Evolutionary conservation across 2,329 filamentous ascomycete genomes (phyloP).

Genomic region (Fusarium euwallaceae): DNA sequence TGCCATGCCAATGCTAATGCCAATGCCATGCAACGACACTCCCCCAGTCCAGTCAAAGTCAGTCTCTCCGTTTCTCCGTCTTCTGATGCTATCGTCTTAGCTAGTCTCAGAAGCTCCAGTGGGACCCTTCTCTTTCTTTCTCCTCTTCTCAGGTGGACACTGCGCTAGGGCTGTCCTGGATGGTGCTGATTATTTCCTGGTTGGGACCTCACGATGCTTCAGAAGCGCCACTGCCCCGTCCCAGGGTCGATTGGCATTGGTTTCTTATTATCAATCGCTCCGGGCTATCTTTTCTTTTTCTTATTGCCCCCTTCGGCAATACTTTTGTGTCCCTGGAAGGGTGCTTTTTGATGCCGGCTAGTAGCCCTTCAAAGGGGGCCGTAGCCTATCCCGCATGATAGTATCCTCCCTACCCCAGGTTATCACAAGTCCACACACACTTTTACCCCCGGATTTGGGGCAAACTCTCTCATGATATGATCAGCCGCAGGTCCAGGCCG

Average conservation of each 20-base stretch:
- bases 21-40: constrained; percentile 25
- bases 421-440: constrained; percentile 42
- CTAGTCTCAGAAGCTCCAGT: constrained; percentile 34
- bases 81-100: constrained; percentile 37
- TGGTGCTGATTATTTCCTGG: constrained; percentile 32
- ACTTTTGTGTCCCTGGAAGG: constrained; percentile 13
- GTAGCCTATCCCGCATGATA: constrained; percentile 21
- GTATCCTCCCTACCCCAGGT: constrained; percentile 39
- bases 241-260: constrained; percentile 18
- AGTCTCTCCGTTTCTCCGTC: constrained; percentile 38
- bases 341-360: constrained; percentile 12
- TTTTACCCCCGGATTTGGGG: constrained; percentile 38
- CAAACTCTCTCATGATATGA: constrained; percentile 24
- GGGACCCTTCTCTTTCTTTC: constrained; percentile 22
- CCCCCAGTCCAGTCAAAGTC: constrained; percentile 27
- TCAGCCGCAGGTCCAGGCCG: constrained; percentile 11
- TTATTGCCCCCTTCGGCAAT: constrained; percentile 21
- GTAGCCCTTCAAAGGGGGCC: constrained; percentile 13
- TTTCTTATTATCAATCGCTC: constrained; percentile 26
- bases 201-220: constrained; percentile 45
- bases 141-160: constrained; percentile 11
- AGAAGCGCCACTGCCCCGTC: constrained; percentile 28
- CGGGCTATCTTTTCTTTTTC: constrained; percentile 32
- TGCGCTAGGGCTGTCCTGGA: constrained; percentile 21
- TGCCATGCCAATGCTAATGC: constrained; percentile 40